These are phyloP conservation scores for Euphorbia celastroides DNA, from an alignment of 441 rosid species.

Conservation along the genomic window DNA sequence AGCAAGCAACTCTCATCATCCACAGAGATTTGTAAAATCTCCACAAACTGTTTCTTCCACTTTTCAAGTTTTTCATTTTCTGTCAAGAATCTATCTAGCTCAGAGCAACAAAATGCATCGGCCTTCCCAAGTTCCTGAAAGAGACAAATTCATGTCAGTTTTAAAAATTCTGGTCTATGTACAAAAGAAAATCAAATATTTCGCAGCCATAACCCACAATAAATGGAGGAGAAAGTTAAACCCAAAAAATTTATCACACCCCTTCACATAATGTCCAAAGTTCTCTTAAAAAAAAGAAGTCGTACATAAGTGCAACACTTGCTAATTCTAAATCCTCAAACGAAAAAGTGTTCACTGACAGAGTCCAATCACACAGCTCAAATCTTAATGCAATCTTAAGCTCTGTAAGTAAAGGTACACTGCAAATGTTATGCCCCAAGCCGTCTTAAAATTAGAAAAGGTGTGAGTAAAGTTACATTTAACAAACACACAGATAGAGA, in stretches of 20 bases:
- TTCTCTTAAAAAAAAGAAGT: neutral
- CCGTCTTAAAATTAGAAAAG: neutral
- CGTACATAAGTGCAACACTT: neutral
- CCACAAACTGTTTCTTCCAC: conserved; percentile 45
- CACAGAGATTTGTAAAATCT: conserved; percentile 26
- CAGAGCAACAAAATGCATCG: conserved; percentile 48
- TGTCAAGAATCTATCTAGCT: conserved; percentile 41
- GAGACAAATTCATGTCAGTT: conserved; percentile 5
- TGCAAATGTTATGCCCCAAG: neutral
- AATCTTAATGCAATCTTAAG: neutral
- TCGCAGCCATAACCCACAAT: neutral
- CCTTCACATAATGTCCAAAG: neutral
- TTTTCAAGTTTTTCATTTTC: conserved; percentile 54
- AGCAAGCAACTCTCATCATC: conserved; percentile 32
- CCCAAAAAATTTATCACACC: neutral
- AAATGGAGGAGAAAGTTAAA: neutral
- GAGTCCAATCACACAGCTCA: neutral
- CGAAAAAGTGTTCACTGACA: neutral
- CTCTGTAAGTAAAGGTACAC: neutral
- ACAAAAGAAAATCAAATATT: neutral
- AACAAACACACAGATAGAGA: neutral
- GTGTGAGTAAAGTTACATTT: neutral
- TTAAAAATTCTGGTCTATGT: conserved; percentile 2
- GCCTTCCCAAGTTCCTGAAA: conserved; percentile 46
- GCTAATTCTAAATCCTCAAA: neutral